phyloP scores from a whole-genome alignment of 1,139 yeast genomes.

The Hemisphaericaspora subhashii region DNA sequence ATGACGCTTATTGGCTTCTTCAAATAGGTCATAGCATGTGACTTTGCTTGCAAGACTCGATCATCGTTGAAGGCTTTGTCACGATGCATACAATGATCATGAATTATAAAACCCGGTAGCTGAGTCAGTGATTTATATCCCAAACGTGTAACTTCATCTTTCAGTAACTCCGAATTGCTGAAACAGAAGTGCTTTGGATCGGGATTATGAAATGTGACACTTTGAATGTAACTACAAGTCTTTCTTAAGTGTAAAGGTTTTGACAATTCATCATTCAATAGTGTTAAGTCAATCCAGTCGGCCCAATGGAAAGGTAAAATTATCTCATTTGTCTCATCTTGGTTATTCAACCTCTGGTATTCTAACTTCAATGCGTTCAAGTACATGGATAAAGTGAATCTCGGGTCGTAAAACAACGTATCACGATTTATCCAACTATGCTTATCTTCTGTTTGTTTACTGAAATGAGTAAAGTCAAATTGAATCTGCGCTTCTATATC shows the following conservation, averaged over 20 bases:
- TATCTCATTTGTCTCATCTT: conserved; percentile 7
- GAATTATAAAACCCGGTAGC: conserved; percentile 32
- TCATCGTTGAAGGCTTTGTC: conserved; percentile 29
- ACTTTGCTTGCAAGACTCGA: conserved; percentile 28
- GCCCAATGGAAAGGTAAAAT: conserved; percentile 35
- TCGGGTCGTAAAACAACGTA: conserved; percentile 33
- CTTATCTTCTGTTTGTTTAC: too few relatives aligned
- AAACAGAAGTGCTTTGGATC: conserved; percentile 22
- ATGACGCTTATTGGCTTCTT: conserved; percentile 32
- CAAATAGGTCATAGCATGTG: conserved; percentile 27
- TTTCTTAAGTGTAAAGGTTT: conserved; percentile 20
- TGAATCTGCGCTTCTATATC: too few relatives aligned
- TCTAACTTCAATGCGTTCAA: conserved; percentile 25
- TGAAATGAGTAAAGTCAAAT: too few relatives aligned
- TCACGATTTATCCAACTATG: conserved; percentile 8
- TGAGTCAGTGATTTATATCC: conserved; percentile 23
- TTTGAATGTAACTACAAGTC: conserved; percentile 21
- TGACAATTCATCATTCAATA: conserved; percentile 40
- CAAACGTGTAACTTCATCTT: conserved; percentile 19
- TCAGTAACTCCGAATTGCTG: conserved; percentile 18
- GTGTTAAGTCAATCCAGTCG: conserved; percentile 25
- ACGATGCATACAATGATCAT: conserved; percentile 31
- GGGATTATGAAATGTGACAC: conserved; percentile 20
- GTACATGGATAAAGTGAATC: conserved; percentile 48
- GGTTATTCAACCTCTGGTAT: conserved; percentile 20